A percentile compares a stretch with the other conserved stretches of the same genome.
Conservation (phyloP, 192 early-diverging fungal genomes). For the Coemansia sp. region DNA sequence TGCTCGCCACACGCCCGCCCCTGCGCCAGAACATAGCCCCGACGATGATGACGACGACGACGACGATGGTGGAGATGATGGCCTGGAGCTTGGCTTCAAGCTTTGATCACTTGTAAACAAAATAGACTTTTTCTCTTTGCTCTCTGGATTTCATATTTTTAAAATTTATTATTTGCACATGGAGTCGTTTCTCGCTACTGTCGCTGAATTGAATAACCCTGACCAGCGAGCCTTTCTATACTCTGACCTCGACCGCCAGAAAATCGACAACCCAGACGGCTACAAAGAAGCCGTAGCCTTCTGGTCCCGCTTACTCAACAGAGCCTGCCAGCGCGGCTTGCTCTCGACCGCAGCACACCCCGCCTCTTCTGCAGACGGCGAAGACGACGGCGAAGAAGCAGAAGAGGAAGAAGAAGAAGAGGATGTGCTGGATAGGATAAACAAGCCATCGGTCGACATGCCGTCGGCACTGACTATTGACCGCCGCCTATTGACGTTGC, state of each 20-base stretch:
- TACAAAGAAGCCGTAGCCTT: slow-evolving; percentile 35
- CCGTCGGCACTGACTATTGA: slow-evolving; percentile 30
- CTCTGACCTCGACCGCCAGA: slow-evolving; percentile 36
- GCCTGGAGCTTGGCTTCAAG: background rate
- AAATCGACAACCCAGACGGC: slow-evolving; percentile 45
- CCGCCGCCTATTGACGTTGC: slow-evolving; percentile 11
- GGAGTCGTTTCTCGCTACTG: slow-evolving; percentile 15
- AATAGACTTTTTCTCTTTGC: background rate
- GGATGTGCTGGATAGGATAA: slow-evolving; percentile 15
- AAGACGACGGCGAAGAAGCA: background rate
- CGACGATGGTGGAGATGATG: background rate
- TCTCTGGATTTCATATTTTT: background rate
- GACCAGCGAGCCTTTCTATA: slow-evolving; percentile 53
- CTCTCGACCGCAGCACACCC: slow-evolving; percentile 5
- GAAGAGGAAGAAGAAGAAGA: background rate
- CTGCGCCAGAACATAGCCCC: background rate
- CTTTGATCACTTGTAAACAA: too few species aligned
- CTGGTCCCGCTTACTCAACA: slow-evolving; percentile 28
- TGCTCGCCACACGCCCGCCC: slow-evolving; percentile 2
- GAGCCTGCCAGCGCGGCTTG: slow-evolving; percentile 20
- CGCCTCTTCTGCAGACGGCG: background rate
- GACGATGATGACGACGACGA: background rate
- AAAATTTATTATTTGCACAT: background rate
- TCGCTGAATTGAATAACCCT: slow-evolving; percentile 24
- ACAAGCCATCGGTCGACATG: background rate